Evolutionary conservation across 352 stramenopile genomes (phyloP).

Genomic region (Globisporangium solare): DNA sequence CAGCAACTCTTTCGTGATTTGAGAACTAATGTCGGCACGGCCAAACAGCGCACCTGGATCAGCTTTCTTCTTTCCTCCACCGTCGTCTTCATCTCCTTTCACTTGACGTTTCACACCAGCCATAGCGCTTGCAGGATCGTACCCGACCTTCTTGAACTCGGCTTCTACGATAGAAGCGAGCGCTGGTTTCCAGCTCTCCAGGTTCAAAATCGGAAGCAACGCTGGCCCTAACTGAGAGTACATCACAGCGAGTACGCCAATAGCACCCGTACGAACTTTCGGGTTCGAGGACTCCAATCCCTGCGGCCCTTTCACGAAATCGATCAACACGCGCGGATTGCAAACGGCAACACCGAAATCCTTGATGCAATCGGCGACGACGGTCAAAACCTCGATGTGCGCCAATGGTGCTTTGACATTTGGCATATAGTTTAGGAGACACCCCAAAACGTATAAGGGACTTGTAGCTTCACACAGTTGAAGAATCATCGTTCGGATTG

Average conservation of each 20-base stretch:
- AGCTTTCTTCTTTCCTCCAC: conserved; percentile 21
- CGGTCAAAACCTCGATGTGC: conserved; percentile 62
- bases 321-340: conserved; percentile 64
- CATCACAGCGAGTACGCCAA: conserved; percentile 66
- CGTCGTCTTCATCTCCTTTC: conserved; percentile 54
- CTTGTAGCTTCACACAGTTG: conserved; percentile 71
- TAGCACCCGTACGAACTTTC: conserved; percentile 68
- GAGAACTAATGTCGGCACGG: conserved; percentile 66
- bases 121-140: conserved; percentile 53
- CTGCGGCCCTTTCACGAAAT: conserved; percentile 67
- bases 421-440: conserved; percentile 69
- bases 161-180: conserved; percentile 67
- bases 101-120: conserved; percentile 60
- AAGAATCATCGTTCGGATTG: conserved; percentile 66
- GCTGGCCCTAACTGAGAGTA: conserved; percentile 81
- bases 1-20: conserved; percentile 86
- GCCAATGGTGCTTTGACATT: conserved; percentile 77
- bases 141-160: conserved; percentile 82
- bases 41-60: conserved; percentile 64
- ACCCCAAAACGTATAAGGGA: conserved; percentile 70
- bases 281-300: conserved; percentile 78
- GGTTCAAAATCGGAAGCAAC: conserved; percentile 69
- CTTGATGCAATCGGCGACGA: conserved; percentile 61
- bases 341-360: conserved; percentile 77
- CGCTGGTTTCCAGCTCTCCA: conserved; percentile 84